Evolutionary conservation across 1,284 basidiomycete genomes (phyloP), one percentile per base, ranked within the genome.

Genomic region (Papiliotrema fonsecae): DNA sequence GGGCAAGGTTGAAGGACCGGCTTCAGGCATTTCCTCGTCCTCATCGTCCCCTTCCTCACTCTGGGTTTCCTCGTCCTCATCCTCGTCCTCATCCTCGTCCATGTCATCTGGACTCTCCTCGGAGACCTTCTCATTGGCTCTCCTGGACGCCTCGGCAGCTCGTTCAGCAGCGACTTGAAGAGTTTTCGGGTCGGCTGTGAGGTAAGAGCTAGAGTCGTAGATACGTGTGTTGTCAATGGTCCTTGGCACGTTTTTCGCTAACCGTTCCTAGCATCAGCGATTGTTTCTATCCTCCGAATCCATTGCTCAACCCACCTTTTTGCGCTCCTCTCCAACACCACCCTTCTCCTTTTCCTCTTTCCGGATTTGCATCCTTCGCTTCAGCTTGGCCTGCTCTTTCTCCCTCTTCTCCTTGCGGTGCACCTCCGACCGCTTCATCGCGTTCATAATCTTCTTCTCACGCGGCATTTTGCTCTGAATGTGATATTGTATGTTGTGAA

Each of bases 151-250:
- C 42, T 62, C 64, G 5, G 60, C 63, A 0, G 69, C 68, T 16
- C 60, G 56, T 42, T 60, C 59, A 26, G 62, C 66, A 13, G 67
- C 62, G 14, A 64, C 67, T 24, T 58, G 57, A 19, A 69, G 56
- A n/a, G 65, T 65, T 27, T 73, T 67, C 21, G 86, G 85, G 65
- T 85, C 79, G 38, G 82, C 82, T 21, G 83, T 87, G 45, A 88
- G 76, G 63, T 86, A 85, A 32, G 87, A 88, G 6, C 55, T 64
- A 3, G 88, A 87, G 61, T 96, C 91, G 69, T 82, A 88, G 70
- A 92, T 84, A 54, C 93, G 83, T 45, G 85, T 88, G 70, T 97
- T 97, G 68, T 98, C 94, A 31, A 97, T 82, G 0, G 94, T 98
- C 35, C 82, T 80, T 0, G 94, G 90, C 19, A 93, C 78, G 77